A percentile compares a stretch with the other conserved stretches of the same genome.
Evolutionary conservation across 2,329 filamentous ascomycete genomes (phyloP).

Genomic region (Rhinocladiella similis): DNA sequence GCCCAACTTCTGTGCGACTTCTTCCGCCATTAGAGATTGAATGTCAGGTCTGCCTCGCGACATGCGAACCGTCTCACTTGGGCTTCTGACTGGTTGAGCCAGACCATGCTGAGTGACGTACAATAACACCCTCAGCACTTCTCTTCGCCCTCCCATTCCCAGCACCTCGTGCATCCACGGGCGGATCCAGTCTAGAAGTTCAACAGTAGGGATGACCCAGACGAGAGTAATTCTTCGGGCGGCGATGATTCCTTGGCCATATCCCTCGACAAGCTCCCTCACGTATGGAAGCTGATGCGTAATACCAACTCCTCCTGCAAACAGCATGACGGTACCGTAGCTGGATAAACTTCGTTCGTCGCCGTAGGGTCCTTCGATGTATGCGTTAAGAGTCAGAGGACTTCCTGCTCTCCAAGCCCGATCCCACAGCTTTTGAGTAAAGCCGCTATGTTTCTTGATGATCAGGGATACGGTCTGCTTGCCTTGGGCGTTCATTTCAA

Average conservation of each 20-base stretch:
- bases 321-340: slow-evolving; percentile 87
- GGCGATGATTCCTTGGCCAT: slow-evolving; percentile 70
- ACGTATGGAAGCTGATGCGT: slow-evolving; percentile 92
- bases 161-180: slow-evolving; percentile 81
- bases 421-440: slow-evolving; percentile 79
- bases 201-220: slow-evolving; percentile 88
- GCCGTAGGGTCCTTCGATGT: slow-evolving; percentile 87
- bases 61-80: slow-evolving; percentile 82
- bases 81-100: slow-evolving; percentile 75
- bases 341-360: slow-evolving; percentile 83
- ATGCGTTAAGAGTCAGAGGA: slow-evolving; percentile 65
- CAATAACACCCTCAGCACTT: slow-evolving; percentile 80
- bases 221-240: slow-evolving; percentile 80
- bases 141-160: slow-evolving; percentile 74
- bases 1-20: slow-evolving; percentile 78
- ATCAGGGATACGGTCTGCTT: slow-evolving; percentile 73
- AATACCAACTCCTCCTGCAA: slow-evolving; percentile 91
- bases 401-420: slow-evolving; percentile 58
- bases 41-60: slow-evolving; percentile 86
- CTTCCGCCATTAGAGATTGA: slow-evolving; percentile 73
- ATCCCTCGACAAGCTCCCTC: slow-evolving; percentile 70
- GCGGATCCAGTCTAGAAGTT: slow-evolving; percentile 89
- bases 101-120: slow-evolving; percentile 88
- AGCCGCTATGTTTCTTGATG: slow-evolving; percentile 82
- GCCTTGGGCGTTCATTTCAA: slow-evolving; percentile 52